Base-by-base conservation (phyloP, 768 basidiomycete genomes). In the Collybia mongolica region DNA sequence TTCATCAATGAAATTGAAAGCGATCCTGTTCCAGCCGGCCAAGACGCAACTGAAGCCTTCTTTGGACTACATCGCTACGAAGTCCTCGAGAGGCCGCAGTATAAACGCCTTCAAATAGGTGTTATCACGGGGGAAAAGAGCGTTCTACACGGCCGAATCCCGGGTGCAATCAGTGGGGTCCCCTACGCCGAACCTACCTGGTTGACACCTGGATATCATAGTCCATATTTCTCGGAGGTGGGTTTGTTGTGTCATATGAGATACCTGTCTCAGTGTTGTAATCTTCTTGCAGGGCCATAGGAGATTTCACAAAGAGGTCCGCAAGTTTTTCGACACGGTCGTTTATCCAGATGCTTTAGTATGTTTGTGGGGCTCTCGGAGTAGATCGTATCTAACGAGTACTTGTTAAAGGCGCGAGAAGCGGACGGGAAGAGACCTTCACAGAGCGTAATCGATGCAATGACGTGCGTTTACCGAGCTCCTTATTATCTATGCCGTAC, bases 381-480 rank as follows among this genome's bases (percentile, higher is more conserved):
- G 12, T 17, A 20, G 8, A 35, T n/a, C 26, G 15, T 46, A 28
- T 28, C 22, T 9, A 24, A n/a, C 39, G 38, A 6, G 19, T 2
- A 40, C 15, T 20, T 23, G 40, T 35, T 4, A n/a, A 49, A 86
- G 73, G 73, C 76, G 19, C 82, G 86, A 55, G 94, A 97, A 71
- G 88, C 86, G 54, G 89, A 89, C 62, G 93, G 93, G 39, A 95
- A 96, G 68, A 73, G 90, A 36, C 86, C 92, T 2, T 84, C 84
- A 24, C 83, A 88, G 60, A 72, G 74, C 54, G 86, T 98, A 36
- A 74, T 94, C 48, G 84, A 93, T 58, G 81, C 83, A 64, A 91
- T 96, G 90, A 83, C 90, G 86, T 88, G 83, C 72, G 90, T 55
- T 59, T 78, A n/a, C 60, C 6, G 3, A 32, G 32, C 11, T 14